phyloP scores from a whole-genome alignment of 768 basidiomycete species.

The Amanita inopinata region DNA sequence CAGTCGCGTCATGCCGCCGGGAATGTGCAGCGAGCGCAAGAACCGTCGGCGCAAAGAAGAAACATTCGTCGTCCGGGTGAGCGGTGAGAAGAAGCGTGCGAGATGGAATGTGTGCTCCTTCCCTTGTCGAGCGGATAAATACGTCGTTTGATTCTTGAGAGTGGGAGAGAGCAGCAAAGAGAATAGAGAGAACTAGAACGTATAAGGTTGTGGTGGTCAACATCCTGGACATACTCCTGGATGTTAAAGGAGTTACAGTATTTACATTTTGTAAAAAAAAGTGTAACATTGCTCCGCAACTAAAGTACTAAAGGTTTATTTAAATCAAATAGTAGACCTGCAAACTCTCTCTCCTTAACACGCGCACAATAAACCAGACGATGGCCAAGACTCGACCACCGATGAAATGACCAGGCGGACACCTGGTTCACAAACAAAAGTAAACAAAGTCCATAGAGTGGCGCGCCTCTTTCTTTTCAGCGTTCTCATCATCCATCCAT shows the following conservation, averaged over 20 bases:
- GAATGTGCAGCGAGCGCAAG: constrained; percentile 42
- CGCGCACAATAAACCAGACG: too few species aligned
- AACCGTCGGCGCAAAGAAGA: constrained; percentile 89
- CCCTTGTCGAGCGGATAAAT: constrained; percentile 16
- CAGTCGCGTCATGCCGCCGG: constrained; percentile 7
- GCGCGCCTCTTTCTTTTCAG: too few species aligned
- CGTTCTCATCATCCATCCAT: too few species aligned
- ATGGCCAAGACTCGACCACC: too few species aligned
- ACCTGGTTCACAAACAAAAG: constrained; percentile 3
- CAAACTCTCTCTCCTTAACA: too few species aligned
- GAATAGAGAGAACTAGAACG: constrained; percentile 21
- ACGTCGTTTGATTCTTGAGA: constrained; percentile 21
- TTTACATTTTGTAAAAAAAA: too few species aligned
- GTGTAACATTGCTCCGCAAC: too few species aligned
- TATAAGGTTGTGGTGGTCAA: constrained; percentile 15
- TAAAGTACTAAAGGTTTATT: too few species aligned
- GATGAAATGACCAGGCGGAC: too few species aligned
- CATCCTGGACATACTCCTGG: constrained; percentile 13
- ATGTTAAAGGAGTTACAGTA: too few species aligned
- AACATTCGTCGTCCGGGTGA: constrained; percentile 90
- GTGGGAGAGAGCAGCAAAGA: constrained; percentile 22
- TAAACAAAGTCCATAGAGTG: too few species aligned
- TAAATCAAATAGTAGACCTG: too few species aligned
- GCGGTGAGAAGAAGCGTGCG: constrained; percentile 70
- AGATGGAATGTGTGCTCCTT: constrained; percentile 6